Base-by-base conservation (phyloP, 306 rosid species). In the Notholithocarpus densiflorus region DNA sequence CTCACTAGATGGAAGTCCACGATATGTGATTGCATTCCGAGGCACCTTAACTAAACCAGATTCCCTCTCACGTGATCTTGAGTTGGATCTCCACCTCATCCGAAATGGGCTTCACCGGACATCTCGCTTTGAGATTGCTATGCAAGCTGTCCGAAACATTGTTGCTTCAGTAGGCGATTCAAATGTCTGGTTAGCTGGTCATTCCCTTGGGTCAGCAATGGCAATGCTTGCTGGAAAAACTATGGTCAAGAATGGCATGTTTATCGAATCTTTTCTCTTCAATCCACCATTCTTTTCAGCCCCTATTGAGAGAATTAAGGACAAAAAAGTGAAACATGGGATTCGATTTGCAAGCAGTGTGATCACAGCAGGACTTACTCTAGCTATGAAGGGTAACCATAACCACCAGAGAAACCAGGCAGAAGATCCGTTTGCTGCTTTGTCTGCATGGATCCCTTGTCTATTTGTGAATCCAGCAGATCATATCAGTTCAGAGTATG, bases 171-270 rank as follows among this genome's bases (percentile, higher is more conserved):
- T 55, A 6, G 96, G 94, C 26, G 93, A 75, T 83, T 90, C 97
- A 34, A 82, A 84, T 71, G 76, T 93, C 76, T 95, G 99, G 99
- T 80, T 95, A 76, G 89, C 97, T 0, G 99, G 99, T 14, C 99
- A 95, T 75, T 95, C 99, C 17, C 78, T 95, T 4, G 99, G 99
- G 77, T 93, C 99, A 51, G 94, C 90, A 77, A 83, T 95, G 87
- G 96, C 94, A 77, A 77, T 95, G 97, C 97, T 93, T 61, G 68
- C 87, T 23, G 99, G 98, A 45, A 95, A 90, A 89, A 87, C 89
- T 55, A 83, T 95, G 99, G 99, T 92, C 45, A 88, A 82, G 82
- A 72, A 27, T 43, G 94, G 94, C 48, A 45, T 57, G 82, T 82
- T 86, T 43, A 83, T 95, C 4, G 82, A 88, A 77, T 83, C 98